Conservation (phyloP, 1,139 yeast genomes). For the Lodderomyces theae region DNA sequence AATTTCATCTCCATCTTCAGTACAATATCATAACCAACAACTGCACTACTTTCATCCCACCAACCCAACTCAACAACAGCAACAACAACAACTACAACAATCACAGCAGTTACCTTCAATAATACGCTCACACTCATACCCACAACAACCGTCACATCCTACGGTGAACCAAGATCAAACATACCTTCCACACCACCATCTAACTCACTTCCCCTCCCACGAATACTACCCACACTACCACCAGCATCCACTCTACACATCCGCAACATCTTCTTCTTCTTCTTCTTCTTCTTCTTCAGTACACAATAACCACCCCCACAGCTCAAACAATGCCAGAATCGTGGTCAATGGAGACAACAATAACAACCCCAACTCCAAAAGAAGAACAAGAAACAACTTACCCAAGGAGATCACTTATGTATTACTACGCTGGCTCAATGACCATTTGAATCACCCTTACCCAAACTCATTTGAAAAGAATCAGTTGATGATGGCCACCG, state of each 20-base stretch:
- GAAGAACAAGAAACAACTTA: slow-evolving; percentile 69
- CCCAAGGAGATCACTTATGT: slow-evolving; percentile 88
- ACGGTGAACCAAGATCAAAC: background rate
- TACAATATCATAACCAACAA: slow-evolving; percentile 9
- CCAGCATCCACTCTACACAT: background rate
- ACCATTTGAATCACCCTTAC: slow-evolving; percentile 87
- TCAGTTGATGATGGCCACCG: slow-evolving; percentile 76
- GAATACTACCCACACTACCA: slow-evolving; percentile 1
- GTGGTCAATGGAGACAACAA: too few species aligned
- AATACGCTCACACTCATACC: slow-evolving; percentile 7
- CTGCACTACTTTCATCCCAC: slow-evolving; percentile 3
- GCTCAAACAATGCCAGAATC: too few species aligned
- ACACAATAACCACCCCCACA: too few species aligned
- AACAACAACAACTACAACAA: slow-evolving; percentile 3
- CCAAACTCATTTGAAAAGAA: slow-evolving; percentile 89
- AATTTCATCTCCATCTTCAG: slow-evolving; percentile 5
- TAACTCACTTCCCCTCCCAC: background rate
- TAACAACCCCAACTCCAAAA: slow-evolving; percentile 15
- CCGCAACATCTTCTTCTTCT: too few species aligned
- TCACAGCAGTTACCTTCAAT: slow-evolving; percentile 4
- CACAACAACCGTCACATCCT: slow-evolving; percentile 1
- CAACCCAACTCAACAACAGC: slow-evolving; percentile 5
- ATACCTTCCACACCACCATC: slow-evolving; percentile 4
- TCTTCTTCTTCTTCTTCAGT: too few species aligned
- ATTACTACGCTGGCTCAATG: slow-evolving; percentile 77